These are phyloP conservation scores for Diplodia sapinea DNA, from an alignment of 2,329 filamentous ascomycete species.

Conservation along the genomic window DNA sequence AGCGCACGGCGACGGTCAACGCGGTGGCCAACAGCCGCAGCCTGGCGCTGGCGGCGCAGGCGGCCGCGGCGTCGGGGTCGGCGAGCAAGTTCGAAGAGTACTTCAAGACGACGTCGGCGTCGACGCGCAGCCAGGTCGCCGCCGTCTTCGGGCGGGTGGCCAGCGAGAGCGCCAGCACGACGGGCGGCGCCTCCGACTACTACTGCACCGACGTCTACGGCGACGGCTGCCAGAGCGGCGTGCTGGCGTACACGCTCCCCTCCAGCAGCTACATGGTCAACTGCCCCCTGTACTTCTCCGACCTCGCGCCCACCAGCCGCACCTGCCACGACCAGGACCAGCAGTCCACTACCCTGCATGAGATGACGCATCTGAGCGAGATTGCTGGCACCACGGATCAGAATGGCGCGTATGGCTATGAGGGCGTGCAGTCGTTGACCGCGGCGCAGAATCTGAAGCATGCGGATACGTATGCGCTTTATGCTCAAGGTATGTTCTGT, in stretches of 20 bases:
- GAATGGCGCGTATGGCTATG: constrained; percentile 55
- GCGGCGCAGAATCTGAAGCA: constrained; percentile 63
- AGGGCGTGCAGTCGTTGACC: constrained; percentile 52
- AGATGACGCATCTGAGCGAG: constrained; percentile 67
- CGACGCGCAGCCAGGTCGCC: constrained; percentile 55
- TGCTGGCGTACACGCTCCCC: constrained; percentile 69
- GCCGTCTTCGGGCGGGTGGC: constrained; percentile 54
- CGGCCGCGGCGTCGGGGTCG: constrained; percentile 57
- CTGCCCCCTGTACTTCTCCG: constrained; percentile 65
- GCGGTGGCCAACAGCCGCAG: constrained; percentile 62
- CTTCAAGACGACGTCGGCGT: constrained; percentile 64
- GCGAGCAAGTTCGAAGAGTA: constrained; percentile 60
- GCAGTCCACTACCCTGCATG: constrained; percentile 68
- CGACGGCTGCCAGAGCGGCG: constrained; percentile 46
- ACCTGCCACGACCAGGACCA: constrained; percentile 70
- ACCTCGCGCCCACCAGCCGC: constrained; percentile 56
- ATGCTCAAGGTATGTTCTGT: constrained; percentile 53
- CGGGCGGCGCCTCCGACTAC: constrained; percentile 56
- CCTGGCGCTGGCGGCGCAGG: constrained; percentile 60
- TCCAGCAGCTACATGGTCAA: constrained; percentile 63
- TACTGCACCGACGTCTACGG: constrained; percentile 65
- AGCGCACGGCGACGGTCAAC: constrained; percentile 52
- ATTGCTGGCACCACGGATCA: constrained; percentile 60
- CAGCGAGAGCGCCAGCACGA: constrained; percentile 60
- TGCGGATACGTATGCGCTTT: constrained; percentile 67